A percentile compares a stretch with the other conserved stretches of the same genome.
phyloP scores from a whole-genome alignment of 2,329 filamentous ascomycete genomes.

The Exophiala xenobiotica region DNA sequence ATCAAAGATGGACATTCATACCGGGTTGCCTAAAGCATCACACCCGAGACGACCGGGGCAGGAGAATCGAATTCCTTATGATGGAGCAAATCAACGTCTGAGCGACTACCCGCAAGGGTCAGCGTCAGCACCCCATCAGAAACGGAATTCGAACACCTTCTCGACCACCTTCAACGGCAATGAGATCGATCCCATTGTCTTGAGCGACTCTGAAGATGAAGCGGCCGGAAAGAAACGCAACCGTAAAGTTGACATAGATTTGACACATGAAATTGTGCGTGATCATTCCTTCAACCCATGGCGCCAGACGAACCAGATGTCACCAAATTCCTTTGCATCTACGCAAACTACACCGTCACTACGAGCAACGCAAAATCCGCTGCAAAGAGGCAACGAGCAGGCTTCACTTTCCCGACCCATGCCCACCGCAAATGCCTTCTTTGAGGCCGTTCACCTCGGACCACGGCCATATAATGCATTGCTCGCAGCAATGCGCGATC shows the following conservation, averaged over 20 bases:
- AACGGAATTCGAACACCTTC: not conserved
- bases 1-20: conserved; percentile 3
- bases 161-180: not conserved
- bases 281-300: not conserved
- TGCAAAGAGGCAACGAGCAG: not conserved
- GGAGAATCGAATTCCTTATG: not conserved
- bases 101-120: not conserved
- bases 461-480: no score
- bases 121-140: not conserved
- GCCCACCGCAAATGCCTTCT: not conserved
- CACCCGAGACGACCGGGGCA: not conserved
- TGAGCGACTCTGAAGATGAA: conserved; percentile 17
- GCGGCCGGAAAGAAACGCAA: not conserved
- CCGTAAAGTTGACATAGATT: not conserved
- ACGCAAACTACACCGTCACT: not conserved
- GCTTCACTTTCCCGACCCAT: not conserved
- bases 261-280: not conserved
- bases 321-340: not conserved
- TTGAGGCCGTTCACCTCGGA: no score
- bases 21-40: not conserved
- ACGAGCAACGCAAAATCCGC: not conserved
- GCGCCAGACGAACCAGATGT: not conserved
- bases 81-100: not conserved
- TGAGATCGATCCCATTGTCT: conserved; percentile 6
- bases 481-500: no score